Base-by-base conservation (phyloP, 129 eudicot genomes). In the Sambucus nigra region DNA sequence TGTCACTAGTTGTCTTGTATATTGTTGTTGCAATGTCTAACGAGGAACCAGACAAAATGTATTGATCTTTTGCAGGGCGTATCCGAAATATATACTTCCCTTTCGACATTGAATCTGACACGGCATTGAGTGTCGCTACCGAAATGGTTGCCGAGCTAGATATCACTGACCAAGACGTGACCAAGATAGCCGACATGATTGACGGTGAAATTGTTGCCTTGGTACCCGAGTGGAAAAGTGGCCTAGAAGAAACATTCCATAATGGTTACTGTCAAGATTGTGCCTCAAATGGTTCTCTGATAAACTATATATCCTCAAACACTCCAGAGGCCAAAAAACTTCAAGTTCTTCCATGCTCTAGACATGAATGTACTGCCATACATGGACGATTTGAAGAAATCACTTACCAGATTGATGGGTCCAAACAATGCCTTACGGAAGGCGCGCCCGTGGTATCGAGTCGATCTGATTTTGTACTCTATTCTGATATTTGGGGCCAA, bases 351-450 rank as follows among this genome's bases (percentile, higher is more conserved):
- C 64, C 61, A 25, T 67, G 79, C 48, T 46, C 83, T 10, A 69
- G 64, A 45, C 81, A 71, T 13, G 76, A 80, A 5, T 76, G 73
- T 47, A 77, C 81, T 29, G 70, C 82, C 9, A 38, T 83, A 23
- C 89, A 80, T 32, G 91, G 96, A 45, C 94, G 94, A 0, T 87
- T 87, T 53, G 96, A 87, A 77, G 96, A 87, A 73, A 73, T 87
- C 54, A 83, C 89, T 0, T 80, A 79, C 63, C 84, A 57, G 53
- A 25, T 58, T 31, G 86, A 83, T 4, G 81, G 60, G 25, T 69
- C 84, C 2, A 85, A 79, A 51, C 76, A 73, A n/a, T 69, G 81
- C 52, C 64, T 70, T 10, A 67, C 87, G 15, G 87, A 76, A 24
- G 69, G 63, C 38, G 79, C 88, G 50, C 85, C 82, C 23, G 68